Evolutionary conservation across 352 stramenopile genomes (phyloP).

Genomic region (Pythium periplocum): DNA sequence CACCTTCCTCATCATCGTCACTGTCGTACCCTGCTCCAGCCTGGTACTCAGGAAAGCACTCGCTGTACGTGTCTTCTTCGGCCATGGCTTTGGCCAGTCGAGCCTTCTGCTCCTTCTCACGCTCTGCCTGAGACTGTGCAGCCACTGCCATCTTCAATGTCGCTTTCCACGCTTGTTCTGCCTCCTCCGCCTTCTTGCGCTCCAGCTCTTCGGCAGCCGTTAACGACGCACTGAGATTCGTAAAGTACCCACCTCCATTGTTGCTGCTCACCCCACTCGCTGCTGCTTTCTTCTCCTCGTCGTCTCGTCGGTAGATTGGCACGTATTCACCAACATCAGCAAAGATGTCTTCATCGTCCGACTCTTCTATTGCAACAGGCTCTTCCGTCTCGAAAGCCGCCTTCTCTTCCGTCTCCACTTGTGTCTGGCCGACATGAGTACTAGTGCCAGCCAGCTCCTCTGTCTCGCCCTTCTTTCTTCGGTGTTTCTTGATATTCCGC

Average conservation of each 20-base stretch:
- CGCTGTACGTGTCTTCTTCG: slow-evolving; percentile 45
- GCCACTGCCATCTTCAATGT: slow-evolving; percentile 52
- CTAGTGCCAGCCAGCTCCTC: neutral
- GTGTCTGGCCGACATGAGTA: slow-evolving; percentile 1
- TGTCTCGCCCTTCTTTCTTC: slow-evolving; percentile 19
- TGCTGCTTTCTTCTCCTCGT: slow-evolving; percentile 12
- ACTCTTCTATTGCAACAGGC: slow-evolving; percentile 12
- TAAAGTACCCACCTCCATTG: slow-evolving; percentile 47
- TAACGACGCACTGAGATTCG: slow-evolving; percentile 63
- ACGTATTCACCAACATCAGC: slow-evolving; percentile 66
- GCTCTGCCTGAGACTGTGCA: slow-evolving; percentile 36
- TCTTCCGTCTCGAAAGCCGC: neutral
- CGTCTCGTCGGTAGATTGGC: slow-evolving; percentile 40
- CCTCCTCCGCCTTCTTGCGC: slow-evolving; percentile 35
- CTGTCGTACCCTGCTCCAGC: slow-evolving; percentile 33
- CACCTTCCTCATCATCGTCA: slow-evolving; percentile 58
- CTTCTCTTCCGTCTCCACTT: neutral
- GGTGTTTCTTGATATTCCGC: slow-evolving; percentile 9
- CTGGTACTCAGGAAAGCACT: slow-evolving; percentile 33
- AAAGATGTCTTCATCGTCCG: slow-evolving; percentile 74
- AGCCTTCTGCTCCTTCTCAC: slow-evolving; percentile 26
- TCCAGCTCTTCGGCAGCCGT: slow-evolving; percentile 42
- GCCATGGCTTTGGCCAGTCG: slow-evolving; percentile 35
- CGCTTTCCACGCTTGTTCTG: slow-evolving; percentile 46
- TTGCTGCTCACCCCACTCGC: slow-evolving; percentile 10